A percentile compares a stretch with the other conserved stretches of the same genome.
Conservation (phyloP, 352 stramenopile species). For the Pythium apleroticum region DNA sequence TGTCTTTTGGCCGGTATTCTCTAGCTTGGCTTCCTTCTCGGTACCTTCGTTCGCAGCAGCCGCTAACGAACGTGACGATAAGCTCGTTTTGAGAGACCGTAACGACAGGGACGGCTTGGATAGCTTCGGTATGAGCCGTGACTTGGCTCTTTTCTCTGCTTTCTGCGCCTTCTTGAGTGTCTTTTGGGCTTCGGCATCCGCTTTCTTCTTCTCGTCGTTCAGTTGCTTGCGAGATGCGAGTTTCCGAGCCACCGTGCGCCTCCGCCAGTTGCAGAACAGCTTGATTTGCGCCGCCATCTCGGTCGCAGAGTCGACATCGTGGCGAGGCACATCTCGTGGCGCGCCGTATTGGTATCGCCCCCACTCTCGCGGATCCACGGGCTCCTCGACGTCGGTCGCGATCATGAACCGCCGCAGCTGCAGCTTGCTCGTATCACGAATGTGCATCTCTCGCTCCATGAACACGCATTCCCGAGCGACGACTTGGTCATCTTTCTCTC, state of each 20-base stretch:
- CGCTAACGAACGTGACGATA: conserved; percentile 12
- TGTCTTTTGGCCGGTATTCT: neutral
- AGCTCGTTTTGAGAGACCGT: conserved; percentile 12
- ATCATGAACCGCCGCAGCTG: conserved; percentile 76
- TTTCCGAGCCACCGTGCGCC: conserved; percentile 36
- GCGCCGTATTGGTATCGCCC: conserved; percentile 49
- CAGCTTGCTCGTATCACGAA: conserved; percentile 54
- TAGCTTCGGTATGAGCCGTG: conserved; percentile 14
- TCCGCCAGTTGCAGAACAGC: conserved; percentile 56
- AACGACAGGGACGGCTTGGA: conserved; percentile 11
- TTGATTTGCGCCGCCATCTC: conserved; percentile 54
- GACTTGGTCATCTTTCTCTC: conserved; percentile 41
- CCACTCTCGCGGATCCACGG: conserved; percentile 67
- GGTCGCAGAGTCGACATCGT: conserved; percentile 47
- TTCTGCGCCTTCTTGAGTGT: conserved; percentile 25
- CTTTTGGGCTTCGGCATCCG: conserved; percentile 24
- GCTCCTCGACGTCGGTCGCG: conserved; percentile 52
- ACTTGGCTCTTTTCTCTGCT: neutral
- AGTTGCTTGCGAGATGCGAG: conserved; percentile 41
- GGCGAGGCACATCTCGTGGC: conserved; percentile 39
- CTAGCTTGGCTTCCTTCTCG: neutral
- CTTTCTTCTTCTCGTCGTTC: conserved; percentile 30
- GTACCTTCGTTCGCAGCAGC: neutral
- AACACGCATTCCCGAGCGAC: conserved; percentile 54
- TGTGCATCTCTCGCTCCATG: conserved; percentile 52